Conservation (phyloP, 768 basidiomycete genomes). For the Exidia glandulosa region DNA sequence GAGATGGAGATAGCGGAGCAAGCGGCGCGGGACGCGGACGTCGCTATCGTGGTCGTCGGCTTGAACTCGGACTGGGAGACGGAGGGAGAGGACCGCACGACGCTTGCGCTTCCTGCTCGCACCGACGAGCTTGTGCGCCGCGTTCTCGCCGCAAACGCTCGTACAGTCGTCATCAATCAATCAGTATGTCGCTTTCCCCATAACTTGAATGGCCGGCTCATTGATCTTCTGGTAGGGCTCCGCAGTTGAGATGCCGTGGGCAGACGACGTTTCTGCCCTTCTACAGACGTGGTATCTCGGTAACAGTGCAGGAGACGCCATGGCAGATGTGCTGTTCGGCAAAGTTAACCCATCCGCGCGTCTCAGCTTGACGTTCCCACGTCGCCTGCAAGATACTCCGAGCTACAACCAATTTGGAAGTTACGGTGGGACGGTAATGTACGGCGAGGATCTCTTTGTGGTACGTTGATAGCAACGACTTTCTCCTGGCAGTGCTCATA, state of each 20-base stretch:
- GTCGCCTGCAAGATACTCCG: slow-evolving; percentile 56
- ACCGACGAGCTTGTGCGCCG: slow-evolving; percentile 61
- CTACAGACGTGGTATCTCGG: slow-evolving; percentile 83
- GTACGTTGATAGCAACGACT: slow-evolving; percentile 30
- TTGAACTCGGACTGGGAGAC: slow-evolving; percentile 77
- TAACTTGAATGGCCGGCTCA: not conserved
- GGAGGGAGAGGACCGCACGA: slow-evolving; percentile 62
- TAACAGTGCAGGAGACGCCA: slow-evolving; percentile 69
- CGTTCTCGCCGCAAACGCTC: slow-evolving; percentile 54
- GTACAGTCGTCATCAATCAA: slow-evolving; percentile 65
- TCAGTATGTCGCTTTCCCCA: slow-evolving; percentile 35
- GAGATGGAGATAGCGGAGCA: slow-evolving; percentile 51
- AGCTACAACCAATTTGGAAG: slow-evolving; percentile 59
- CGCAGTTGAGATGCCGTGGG: slow-evolving; percentile 54
- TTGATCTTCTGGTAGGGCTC: slow-evolving; percentile 20
- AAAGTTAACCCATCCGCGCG: slow-evolving; percentile 68
- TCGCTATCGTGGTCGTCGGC: slow-evolving; percentile 65
- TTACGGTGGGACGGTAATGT: slow-evolving; percentile 52
- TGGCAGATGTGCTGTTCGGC: slow-evolving; percentile 74
- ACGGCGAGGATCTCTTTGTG: slow-evolving; percentile 61
- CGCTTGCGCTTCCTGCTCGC: slow-evolving; percentile 58
- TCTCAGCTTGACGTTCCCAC: slow-evolving; percentile 72
- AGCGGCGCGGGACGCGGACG: slow-evolving; percentile 60
- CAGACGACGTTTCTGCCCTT: slow-evolving; percentile 49
- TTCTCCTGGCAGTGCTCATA: not conserved